Conservation (phyloP, 805 yeast species). For the Wickerhamomyces sydowiorum region DNA sequence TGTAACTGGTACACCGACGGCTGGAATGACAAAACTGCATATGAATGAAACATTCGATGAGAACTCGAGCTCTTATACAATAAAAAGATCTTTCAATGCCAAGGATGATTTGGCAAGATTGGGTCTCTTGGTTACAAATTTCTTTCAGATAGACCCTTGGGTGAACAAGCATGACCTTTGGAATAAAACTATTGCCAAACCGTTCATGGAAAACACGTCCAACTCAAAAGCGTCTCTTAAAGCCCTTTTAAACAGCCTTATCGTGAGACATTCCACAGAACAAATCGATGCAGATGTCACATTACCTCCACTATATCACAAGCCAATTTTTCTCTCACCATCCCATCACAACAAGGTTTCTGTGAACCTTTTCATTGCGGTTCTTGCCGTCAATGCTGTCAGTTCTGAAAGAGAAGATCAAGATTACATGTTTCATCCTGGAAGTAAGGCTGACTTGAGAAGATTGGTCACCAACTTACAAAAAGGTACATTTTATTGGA, state of each 20-base stretch:
- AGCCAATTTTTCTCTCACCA: conserved; percentile 53
- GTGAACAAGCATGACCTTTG: conserved; percentile 40
- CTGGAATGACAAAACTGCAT: conserved; percentile 57
- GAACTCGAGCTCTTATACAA: conserved; percentile 31
- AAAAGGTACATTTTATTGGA: conserved; percentile 69
- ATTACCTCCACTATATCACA: conserved; percentile 55
- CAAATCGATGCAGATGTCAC: conserved; percentile 51
- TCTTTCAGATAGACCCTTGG: conserved; percentile 58
- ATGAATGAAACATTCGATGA: conserved; percentile 24
- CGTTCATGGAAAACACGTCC: conserved; percentile 34
- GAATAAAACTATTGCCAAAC: conserved; percentile 39
- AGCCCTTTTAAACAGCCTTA: conserved; percentile 37
- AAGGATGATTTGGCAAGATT: conserved; percentile 47
- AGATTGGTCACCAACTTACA: conserved; percentile 56
- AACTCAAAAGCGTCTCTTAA: conserved; percentile 37
- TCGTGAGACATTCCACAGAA: conserved; percentile 50
- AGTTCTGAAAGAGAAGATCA: conserved; percentile 62
- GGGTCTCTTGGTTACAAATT: conserved; percentile 47
- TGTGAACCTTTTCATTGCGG: conserved; percentile 59
- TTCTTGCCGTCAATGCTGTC: conserved; percentile 66
- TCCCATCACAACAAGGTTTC: conserved; percentile 57
- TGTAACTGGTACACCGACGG: conserved; percentile 72
- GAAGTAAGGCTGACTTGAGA: conserved; percentile 47
- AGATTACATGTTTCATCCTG: conserved; percentile 68
- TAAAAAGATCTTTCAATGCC: conserved; percentile 45